Conservation (phyloP, 1,284 basidiomycete species). For the Erythrobasidium hasegawianum region DNA sequence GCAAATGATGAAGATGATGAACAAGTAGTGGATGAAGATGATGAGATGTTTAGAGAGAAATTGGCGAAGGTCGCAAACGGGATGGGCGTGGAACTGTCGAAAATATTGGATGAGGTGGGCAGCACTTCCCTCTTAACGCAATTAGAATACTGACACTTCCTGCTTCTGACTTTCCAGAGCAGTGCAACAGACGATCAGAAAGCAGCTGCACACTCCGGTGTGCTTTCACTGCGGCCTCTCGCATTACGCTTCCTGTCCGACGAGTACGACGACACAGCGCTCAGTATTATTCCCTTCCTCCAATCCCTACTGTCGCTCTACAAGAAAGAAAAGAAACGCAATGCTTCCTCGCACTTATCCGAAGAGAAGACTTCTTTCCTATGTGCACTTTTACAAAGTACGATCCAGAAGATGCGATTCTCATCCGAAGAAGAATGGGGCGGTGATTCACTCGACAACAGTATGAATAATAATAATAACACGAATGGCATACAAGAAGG, state of each 20-base stretch:
- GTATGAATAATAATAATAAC: constrained; percentile 48
- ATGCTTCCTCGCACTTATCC: constrained; percentile 63
- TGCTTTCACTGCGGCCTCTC: constrained; percentile 71
- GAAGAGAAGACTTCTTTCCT: constrained; percentile 74
- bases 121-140: no score
- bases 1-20: constrained; percentile 44
- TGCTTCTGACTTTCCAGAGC: constrained; percentile 61
- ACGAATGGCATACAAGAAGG: constrained; percentile 65
- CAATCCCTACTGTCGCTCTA: constrained; percentile 69
- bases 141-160: no score
- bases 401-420: constrained; percentile 68
- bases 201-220: constrained; percentile 64
- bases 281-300: constrained; percentile 75
- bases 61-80: constrained; percentile 80
- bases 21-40: constrained; percentile 60
- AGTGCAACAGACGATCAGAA: constrained; percentile 61
- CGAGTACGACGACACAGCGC: constrained; percentile 77
- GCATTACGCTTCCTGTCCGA: constrained; percentile 87
- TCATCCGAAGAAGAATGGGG: constrained; percentile 78
- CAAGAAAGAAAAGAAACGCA: constrained; percentile 68
- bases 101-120: constrained; percentile 72
- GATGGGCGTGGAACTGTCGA: constrained; percentile 77
- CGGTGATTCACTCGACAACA: constrained; percentile 37
- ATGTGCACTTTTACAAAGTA: constrained; percentile 71
- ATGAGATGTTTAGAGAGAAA: constrained; percentile 82